phyloP scores from a whole-genome alignment of 2,329 filamentous ascomycete genomes.

The Aureobasidium mangrovei region DNA sequence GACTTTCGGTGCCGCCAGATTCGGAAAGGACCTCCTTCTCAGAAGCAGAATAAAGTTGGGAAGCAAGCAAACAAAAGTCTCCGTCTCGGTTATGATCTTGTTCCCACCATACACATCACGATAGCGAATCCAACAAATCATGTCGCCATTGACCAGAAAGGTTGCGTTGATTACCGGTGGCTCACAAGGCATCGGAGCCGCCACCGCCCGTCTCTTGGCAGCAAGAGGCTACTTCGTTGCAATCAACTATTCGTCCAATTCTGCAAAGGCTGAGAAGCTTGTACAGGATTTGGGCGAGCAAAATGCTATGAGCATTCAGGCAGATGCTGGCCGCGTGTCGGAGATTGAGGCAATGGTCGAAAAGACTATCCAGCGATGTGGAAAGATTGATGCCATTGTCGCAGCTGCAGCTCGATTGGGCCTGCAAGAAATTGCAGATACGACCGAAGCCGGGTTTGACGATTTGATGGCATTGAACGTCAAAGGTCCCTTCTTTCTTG shows the following conservation, averaged over 20 bases:
- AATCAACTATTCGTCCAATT: constrained; percentile 50
- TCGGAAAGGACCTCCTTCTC: too few relatives aligned
- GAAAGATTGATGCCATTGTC: constrained; percentile 51
- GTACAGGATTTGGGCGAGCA: constrained; percentile 39
- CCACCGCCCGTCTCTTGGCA: constrained; percentile 30
- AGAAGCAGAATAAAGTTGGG: too few relatives aligned
- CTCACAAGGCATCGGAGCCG: constrained; percentile 33
- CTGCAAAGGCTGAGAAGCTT: constrained; percentile 46
- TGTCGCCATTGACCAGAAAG: constrained; percentile 13
- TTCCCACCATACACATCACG: too few relatives aligned
- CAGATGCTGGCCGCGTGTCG: constrained; percentile 41
- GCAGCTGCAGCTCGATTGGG: constrained; percentile 47
- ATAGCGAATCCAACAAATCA: not conserved
- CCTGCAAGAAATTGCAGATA: constrained; percentile 41
- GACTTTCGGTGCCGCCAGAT: too few relatives aligned
- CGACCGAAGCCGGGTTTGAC: constrained; percentile 46
- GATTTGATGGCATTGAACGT: constrained; percentile 44
- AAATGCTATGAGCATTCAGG: constrained; percentile 47
- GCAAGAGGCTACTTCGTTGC: constrained; percentile 36
- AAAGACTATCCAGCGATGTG: constrained; percentile 41
- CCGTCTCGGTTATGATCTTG: too few relatives aligned
- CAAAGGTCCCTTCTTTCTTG: constrained; percentile 49
- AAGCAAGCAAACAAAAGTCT: too few relatives aligned
- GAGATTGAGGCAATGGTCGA: constrained; percentile 44
- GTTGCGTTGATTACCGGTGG: constrained; percentile 34